Percentiles rank a stretch among this genome's conserved stretches.
Conservation (phyloP, 2,329 filamentous ascomycete genomes). For the Ophiostoma australiae region DNA sequence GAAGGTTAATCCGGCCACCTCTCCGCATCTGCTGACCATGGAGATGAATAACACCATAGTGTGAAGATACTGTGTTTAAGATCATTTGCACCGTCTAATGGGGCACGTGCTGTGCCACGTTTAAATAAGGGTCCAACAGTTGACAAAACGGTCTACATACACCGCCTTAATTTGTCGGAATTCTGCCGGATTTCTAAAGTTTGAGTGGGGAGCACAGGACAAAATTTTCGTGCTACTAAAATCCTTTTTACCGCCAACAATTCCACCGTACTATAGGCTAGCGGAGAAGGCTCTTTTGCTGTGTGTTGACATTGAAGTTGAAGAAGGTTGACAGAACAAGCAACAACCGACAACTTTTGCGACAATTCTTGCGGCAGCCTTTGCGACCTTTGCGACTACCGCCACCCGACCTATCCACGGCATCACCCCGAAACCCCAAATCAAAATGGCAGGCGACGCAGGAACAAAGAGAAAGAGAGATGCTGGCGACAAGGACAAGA, state of each 20-base stretch:
- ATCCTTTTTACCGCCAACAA: slow-evolving; percentile 8
- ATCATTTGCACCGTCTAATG: background rate
- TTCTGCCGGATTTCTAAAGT: slow-evolving; percentile 20
- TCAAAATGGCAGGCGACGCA: slow-evolving; percentile 22
- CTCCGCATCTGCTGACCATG: slow-evolving; percentile 22
- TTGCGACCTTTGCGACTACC: background rate
- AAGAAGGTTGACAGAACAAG: slow-evolving; percentile 4
- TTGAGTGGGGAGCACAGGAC: slow-evolving; percentile 17
- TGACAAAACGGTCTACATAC: background rate
- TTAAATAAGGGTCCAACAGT: slow-evolving; percentile 1
- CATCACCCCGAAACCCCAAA: slow-evolving; percentile 11
- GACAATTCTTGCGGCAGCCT: background rate
- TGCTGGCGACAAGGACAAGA: slow-evolving; percentile 40
- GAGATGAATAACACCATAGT: slow-evolving; percentile 11
- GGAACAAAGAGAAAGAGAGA: slow-evolving; percentile 52
- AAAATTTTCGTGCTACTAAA: slow-evolving; percentile 23
- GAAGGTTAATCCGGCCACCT: slow-evolving; percentile 23
- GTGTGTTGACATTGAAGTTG: slow-evolving; percentile 7
- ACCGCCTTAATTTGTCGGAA: slow-evolving; percentile 25
- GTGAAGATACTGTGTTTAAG: background rate
- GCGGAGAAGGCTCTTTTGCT: slow-evolving; percentile 5
- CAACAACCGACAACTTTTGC: background rate
- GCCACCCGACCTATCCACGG: slow-evolving; percentile 6
- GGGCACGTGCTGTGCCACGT: background rate
- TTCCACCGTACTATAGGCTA: background rate